These are phyloP conservation scores for Metschnikowia lachancei DNA, from an alignment of 805 yeast species.

Conservation along the genomic window DNA sequence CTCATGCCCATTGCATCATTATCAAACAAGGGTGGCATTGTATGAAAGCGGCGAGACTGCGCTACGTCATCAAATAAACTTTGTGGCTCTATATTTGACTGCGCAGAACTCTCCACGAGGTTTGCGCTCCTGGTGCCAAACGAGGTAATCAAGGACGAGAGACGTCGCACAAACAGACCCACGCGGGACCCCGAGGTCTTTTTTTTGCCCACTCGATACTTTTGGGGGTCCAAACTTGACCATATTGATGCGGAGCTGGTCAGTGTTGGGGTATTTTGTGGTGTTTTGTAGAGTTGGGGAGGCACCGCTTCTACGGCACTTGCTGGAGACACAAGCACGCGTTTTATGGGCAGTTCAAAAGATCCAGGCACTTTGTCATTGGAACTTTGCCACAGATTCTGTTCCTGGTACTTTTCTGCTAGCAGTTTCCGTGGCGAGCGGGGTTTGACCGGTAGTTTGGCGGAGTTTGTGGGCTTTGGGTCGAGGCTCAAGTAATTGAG, in stretches of 20 bases:
- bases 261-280: background rate
- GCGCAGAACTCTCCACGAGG: background rate
- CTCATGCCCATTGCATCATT: background rate
- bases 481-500: background rate
- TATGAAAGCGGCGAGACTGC: background rate
- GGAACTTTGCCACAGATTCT: background rate
- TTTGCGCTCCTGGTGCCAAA: background rate
- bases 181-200: constrained; percentile 6
- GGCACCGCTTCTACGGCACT: background rate
- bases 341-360: constrained; percentile 11
- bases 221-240: background rate
- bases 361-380: constrained; percentile 4
- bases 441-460: background rate
- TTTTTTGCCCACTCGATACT: constrained; percentile 3
- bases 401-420: constrained; percentile 8
- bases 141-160: constrained; percentile 1
- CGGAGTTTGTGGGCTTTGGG: background rate
- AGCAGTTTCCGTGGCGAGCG: constrained; percentile 5
- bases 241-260: background rate
- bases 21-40: background rate
- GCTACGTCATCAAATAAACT: background rate
- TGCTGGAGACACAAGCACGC: constrained; percentile 1
- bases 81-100: background rate
- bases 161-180: constrained; percentile 7
- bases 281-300: constrained; percentile 5